Evolutionary conservation across 495 filamentous ascomycete species (phyloP).

Genomic region (Podospora didyma): DNA sequence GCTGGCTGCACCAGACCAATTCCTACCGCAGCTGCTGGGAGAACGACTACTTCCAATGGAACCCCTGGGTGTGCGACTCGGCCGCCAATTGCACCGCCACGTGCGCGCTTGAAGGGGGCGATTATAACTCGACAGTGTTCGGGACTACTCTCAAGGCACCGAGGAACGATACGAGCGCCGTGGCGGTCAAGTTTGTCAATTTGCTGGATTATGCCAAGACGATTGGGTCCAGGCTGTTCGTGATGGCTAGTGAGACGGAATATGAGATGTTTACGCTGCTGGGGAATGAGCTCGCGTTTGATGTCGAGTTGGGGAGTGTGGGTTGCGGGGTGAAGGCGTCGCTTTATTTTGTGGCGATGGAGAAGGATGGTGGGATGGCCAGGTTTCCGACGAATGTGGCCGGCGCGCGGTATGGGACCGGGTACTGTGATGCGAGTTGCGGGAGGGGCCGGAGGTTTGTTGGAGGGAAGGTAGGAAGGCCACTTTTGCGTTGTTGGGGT

Average conservation of each 20-base stretch:
- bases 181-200: conserved; percentile 49
- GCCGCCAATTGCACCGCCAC: conserved; percentile 35
- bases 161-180: conserved; percentile 33
- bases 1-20: conserved; percentile 38
- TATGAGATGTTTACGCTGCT: conserved; percentile 52
- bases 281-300: conserved; percentile 53
- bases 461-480: conserved; percentile 31
- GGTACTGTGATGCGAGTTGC: conserved; percentile 56
- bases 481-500: neutral
- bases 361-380: conserved; percentile 46
- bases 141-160: conserved; percentile 37
- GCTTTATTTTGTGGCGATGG: conserved; percentile 53
- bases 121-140: conserved; percentile 15
- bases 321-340: conserved; percentile 51
- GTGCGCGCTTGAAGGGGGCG: conserved; percentile 41
- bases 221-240: conserved; percentile 47
- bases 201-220: conserved; percentile 37
- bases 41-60: conserved; percentile 40
- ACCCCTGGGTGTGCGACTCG: conserved; percentile 23
- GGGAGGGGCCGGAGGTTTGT: conserved; percentile 39
- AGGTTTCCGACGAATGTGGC: conserved; percentile 44
- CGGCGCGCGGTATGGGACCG: conserved; percentile 53
- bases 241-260: conserved; percentile 36
- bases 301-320: conserved; percentile 47
- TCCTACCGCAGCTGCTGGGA: conserved; percentile 34